These are phyloP conservation scores for Marasmius oreades DNA, from an alignment of 1,284 basidiomycete species.

Conservation along the genomic window DNA sequence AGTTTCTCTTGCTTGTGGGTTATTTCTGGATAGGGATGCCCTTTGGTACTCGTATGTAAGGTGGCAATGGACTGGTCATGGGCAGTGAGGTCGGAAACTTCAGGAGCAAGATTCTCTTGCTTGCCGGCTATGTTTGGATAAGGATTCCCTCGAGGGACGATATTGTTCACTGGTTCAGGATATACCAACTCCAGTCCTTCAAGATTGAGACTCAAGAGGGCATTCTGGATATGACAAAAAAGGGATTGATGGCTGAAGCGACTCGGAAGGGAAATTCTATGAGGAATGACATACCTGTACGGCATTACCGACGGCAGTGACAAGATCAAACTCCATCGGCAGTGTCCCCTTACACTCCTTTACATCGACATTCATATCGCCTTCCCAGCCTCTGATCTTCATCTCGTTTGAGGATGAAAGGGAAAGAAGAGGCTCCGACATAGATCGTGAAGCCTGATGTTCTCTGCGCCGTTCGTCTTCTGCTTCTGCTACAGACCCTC, in stretches of 20 bases:
- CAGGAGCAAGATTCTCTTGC: not conserved
- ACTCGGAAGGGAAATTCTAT: too few species aligned
- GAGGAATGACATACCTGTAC: not conserved
- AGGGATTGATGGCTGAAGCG: not conserved
- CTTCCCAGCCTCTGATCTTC: not conserved
- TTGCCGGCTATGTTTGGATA: not conserved
- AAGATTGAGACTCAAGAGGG: not conserved
- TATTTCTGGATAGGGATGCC: not conserved
- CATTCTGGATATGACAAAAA: not conserved
- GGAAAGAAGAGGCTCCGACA: not conserved
- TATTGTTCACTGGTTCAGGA: not conserved
- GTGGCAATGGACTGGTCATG: too few species aligned
- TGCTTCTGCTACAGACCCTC: not conserved
- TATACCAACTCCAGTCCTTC: not conserved
- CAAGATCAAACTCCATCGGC: not conserved
- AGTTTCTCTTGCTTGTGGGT: not conserved
- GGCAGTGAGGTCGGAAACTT: too few species aligned
- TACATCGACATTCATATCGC: not conserved
- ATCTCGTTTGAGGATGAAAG: not conserved
- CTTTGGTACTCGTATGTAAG: not conserved
- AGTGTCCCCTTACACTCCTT: not conserved
- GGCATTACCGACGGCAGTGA: conserved; percentile 1
- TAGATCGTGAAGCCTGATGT: not conserved
- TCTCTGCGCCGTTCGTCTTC: not conserved
- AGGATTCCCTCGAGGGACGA: not conserved